phyloP scores from a whole-genome alignment of 495 filamentous ascomycete species.

The Rhypophila decipiens region DNA sequence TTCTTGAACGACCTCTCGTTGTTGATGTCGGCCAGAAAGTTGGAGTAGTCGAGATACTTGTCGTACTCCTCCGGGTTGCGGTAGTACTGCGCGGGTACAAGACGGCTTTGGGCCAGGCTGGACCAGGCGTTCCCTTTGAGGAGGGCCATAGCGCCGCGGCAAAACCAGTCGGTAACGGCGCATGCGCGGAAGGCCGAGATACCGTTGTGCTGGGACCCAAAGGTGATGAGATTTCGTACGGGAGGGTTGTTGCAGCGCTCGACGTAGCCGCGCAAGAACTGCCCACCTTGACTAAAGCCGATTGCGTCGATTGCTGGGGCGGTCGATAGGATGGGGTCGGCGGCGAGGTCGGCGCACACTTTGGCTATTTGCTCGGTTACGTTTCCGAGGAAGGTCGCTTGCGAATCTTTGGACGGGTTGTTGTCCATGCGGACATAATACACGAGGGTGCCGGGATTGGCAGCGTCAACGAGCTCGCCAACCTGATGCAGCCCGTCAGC shows the following conservation, averaged over 20 bases:
- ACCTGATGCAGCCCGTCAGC: constrained; percentile 65
- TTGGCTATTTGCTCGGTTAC: constrained; percentile 68
- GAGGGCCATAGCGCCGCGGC: constrained; percentile 66
- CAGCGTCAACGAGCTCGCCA: constrained; percentile 58
- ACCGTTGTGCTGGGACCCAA: constrained; percentile 90
- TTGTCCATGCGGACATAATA: constrained; percentile 74
- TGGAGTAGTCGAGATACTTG: constrained; percentile 72
- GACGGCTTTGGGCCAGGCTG: constrained; percentile 60
- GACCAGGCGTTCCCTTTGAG: constrained; percentile 72
- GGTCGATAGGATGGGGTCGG: constrained; percentile 70
- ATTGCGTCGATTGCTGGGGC: constrained; percentile 82
- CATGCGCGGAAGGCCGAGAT: constrained; percentile 73
- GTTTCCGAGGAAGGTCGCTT: constrained; percentile 86
- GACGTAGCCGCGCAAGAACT: constrained; percentile 89
- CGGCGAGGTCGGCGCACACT: constrained; percentile 74
- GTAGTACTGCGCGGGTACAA: constrained; percentile 96
- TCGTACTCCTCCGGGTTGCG: constrained; percentile 66
- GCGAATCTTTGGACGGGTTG: constrained; percentile 59
- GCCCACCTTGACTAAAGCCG: constrained; percentile 92
- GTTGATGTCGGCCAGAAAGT: constrained; percentile 98
- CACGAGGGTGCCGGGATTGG: constrained; percentile 76
- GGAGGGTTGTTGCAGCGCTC: constrained; percentile 83
- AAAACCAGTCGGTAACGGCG: constrained; percentile 65
- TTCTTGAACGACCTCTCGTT: constrained; percentile 81
- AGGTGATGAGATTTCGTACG: constrained; percentile 78